Evolutionary conservation across 2,329 filamentous ascomycete genomes (phyloP).

Genomic region (Penicillium sp.): DNA sequence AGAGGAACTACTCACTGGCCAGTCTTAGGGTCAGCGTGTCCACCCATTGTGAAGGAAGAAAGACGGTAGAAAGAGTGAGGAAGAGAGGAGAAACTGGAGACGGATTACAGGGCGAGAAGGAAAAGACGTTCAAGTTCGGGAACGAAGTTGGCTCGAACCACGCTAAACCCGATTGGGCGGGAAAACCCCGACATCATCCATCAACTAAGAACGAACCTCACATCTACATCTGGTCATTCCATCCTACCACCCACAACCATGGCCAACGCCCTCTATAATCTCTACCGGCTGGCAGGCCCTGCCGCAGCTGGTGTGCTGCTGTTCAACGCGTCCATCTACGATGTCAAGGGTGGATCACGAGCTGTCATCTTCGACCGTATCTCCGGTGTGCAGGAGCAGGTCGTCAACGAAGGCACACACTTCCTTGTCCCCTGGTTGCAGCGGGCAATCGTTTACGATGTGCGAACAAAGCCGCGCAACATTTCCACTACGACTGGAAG

Average conservation of each 20-base stretch:
- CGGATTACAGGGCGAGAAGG: constrained; percentile 19
- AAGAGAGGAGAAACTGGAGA: constrained; percentile 5
- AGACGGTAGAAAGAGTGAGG: constrained; percentile 12
- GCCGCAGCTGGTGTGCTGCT: constrained; percentile 67
- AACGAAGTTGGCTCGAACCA: constrained; percentile 31
- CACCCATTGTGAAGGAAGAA: constrained; percentile 36
- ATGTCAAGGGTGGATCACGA: constrained; percentile 90
- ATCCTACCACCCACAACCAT: constrained; percentile 36
- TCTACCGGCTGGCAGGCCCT: constrained; percentile 63
- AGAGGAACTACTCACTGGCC: constrained; percentile 40
- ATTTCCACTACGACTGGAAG: constrained; percentile 96
- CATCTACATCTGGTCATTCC: constrained; percentile 11
- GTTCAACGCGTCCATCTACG: constrained; percentile 82
- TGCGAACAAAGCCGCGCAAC: constrained; percentile 94
- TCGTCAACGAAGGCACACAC: constrained; percentile 95
- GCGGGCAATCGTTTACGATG: constrained; percentile 91
- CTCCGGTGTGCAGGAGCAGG: constrained; percentile 85
- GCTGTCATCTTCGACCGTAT: constrained; percentile 98
- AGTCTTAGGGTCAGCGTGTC: constrained; percentile 41
- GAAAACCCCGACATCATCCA: constrained; percentile 41
- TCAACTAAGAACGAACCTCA: constrained; percentile 7
- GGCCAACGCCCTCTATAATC: constrained; percentile 40
- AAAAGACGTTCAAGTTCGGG: constrained; percentile 31
- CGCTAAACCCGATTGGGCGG: constrained; percentile 40
- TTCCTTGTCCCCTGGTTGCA: constrained; percentile 96